Evolutionary conservation across 345 rosid species (phyloP), one percentile per base, ranked within the genome.

Genomic region (Lepidium didymum): DNA sequence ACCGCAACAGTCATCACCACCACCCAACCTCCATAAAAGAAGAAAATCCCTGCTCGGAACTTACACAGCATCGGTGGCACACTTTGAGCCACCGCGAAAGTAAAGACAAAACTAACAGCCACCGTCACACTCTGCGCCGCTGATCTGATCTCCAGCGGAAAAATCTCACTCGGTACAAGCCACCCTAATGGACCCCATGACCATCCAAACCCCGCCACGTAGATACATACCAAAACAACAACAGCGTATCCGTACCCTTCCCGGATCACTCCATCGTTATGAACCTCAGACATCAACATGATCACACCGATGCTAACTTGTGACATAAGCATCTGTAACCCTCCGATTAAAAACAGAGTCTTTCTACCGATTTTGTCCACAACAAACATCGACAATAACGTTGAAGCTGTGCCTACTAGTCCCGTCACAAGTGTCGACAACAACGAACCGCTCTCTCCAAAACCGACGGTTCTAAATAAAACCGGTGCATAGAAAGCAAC

Each of bases 161-260:
- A 85, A 0, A 88, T 84, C 78, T 86, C 94, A 31, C 89, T 86
- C 5, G 86, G 86, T 56, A 88, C 81, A 43, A 84, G 69, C 87
- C 89, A 88, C 45, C 91, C 86, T 27, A 88, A 23, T 10, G 89
- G 89, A 38, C 89, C 94, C 94, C 87, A 85, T 13, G 94, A 88
- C 82, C 82, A 77, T 1, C 79, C 85, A 15, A 88, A 88, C n/a
- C 91, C 91, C 0, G 86, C 77, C 5, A 84, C 87, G 45, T 82
- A 88, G 1, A 81, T 27, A 54, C 86, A 84, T 5, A 86, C 76
- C 62, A 82, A 40, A 35, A 79, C 31, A 56, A 83, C 8, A 31
- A 84, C 71, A 3, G 79, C 14, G 72, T 67, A 78, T 13, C 87
- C 83, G 1, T 79, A 76, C 29, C 75, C 57, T 66, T 74, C 72